These are phyloP conservation scores for Gossypium anomalum DNA, from an alignment of 345 rosid species.

Conservation along the genomic window DNA sequence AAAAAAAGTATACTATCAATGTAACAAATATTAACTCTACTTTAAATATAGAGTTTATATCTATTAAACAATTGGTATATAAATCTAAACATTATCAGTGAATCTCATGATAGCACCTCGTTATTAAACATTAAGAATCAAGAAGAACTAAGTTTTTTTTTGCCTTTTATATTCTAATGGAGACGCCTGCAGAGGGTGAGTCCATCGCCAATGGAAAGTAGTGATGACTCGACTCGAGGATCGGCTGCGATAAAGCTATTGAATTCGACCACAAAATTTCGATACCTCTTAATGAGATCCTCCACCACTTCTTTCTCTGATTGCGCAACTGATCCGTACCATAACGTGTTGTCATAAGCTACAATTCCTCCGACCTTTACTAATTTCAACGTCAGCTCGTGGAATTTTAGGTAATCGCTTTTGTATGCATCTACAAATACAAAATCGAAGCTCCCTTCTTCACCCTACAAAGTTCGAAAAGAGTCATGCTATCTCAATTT, in stretches of 20 bases:
- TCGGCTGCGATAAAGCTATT: background rate
- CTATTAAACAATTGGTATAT: too few relatives aligned
- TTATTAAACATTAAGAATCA: too few relatives aligned
- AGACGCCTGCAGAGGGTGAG: slow-evolving; percentile 16
- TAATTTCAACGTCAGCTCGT: background rate
- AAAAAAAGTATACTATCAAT: too few relatives aligned
- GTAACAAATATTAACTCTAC: too few relatives aligned
- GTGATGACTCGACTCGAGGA: background rate
- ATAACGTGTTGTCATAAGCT: slow-evolving; percentile 8
- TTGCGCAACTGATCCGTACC: background rate
- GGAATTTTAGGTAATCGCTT: background rate
- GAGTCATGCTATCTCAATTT: too few relatives aligned
- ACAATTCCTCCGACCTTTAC: slow-evolving; percentile 9
- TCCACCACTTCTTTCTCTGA: background rate
- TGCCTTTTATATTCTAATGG: too few relatives aligned
- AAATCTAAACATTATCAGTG: too few relatives aligned
- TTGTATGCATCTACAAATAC: slow-evolving; percentile 5
- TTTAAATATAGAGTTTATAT: too few relatives aligned
- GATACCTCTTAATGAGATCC: background rate
- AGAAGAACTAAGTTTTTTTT: too few relatives aligned
- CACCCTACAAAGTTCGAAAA: background rate
- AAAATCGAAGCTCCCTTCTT: slow-evolving; percentile 5
- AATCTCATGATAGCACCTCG: too few relatives aligned
- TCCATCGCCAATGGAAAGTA: slow-evolving; percentile 7
- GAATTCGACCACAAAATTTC: background rate